Percentiles rank a stretch among this genome's conserved stretches.
These are phyloP conservation scores for Xylariaceae sp. DNA, from an alignment of 2,329 filamentous ascomycete genomes.

Conservation along the genomic window DNA sequence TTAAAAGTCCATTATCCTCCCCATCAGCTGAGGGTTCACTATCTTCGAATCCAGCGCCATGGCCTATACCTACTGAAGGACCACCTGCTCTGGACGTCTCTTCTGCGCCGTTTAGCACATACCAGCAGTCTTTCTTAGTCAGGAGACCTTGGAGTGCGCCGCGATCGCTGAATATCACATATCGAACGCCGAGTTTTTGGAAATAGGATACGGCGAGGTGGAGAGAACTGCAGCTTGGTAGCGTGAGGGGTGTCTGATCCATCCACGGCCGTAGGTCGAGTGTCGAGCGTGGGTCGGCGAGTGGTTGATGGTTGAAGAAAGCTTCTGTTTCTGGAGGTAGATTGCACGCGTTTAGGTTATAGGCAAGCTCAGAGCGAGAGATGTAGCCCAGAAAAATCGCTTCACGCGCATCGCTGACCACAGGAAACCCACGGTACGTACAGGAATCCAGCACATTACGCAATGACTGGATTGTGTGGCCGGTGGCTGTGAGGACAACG, in stretches of 20 bases:
- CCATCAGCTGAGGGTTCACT: too few species aligned
- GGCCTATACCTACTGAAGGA: conserved; percentile 23
- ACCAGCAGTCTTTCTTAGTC: conserved; percentile 98
- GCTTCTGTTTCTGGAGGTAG: conserved; percentile 71
- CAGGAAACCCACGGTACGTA: conserved; percentile 85
- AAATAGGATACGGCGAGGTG: conserved; percentile 91
- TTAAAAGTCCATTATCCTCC: conserved; percentile 22
- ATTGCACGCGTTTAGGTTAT: conserved; percentile 67
- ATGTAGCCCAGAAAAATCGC: conserved; percentile 90
- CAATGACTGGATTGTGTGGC: conserved; percentile 80
- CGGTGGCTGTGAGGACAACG: conserved; percentile 79
- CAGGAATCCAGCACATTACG: conserved; percentile 68
- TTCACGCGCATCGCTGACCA: conserved; percentile 74
- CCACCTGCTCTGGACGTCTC: conserved; percentile 41
- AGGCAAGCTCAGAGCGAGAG: conserved; percentile 82
- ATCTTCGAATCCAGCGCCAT: background rate
- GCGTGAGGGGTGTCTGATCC: conserved; percentile 95
- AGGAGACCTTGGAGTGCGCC: conserved; percentile 80
- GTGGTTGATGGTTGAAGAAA: conserved; percentile 80
- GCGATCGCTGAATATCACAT: conserved; percentile 81
- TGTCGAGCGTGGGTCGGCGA: conserved; percentile 72
- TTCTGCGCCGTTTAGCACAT: conserved; percentile 77
- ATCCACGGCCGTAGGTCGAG: conserved; percentile 96
- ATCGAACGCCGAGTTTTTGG: conserved; percentile 86
- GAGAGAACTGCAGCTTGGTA: conserved; percentile 72